Evolutionary conservation across 768 basidiomycete genomes (phyloP), one percentile per base, ranked within the genome.

Genomic region (Neoboletus magnificus): DNA sequence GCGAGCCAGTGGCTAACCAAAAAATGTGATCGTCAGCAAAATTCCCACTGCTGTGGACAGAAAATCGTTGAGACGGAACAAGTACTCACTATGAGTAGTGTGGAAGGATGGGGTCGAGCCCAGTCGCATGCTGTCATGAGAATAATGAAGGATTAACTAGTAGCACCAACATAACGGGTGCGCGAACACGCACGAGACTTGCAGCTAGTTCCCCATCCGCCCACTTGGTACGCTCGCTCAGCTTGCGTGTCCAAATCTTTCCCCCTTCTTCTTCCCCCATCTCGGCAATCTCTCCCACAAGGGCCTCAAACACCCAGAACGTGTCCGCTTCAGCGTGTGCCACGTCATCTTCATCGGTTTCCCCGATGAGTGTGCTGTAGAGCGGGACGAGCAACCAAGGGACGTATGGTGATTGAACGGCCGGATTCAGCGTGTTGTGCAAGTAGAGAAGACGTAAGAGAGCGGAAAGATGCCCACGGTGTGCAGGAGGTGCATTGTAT

Each of bases 301-400:
- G 76, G 0, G 83, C 79, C 67, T 91, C 88, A 52, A 91, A 87
- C 5, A 91, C 63, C 90, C 89, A 92, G 67, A 92, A 92, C 0
- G 85, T 79, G 62, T 92, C 90, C 2, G 90, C 89, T 68, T 92
- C 90, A 5, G 79, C 79, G 66, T 91, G 87, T 0, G 80, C 76
- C 11, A 80, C 66, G 41, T 88, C 85, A 51, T 82, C 79, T 0
- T 77, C 69, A 18, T 87, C 80, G 1, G 83, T 75, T 63, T 91
- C 89, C 63, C 82, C 79, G 18, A 74, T 70, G 47, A 90, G 72
- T 0, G 80, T 81, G 9, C 79, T 77, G 67, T 89, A 90, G 23
- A 91, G 64, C 0, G 87, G 86, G 16, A 91, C 77, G 12, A 91
- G 76, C 11, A 91, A 67, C 32, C 88, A 85, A 2, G 87, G 82